phyloP scores from a whole-genome alignment of 768 basidiomycete genomes.

The Rhodotorula sphaerocarpa region DNA sequence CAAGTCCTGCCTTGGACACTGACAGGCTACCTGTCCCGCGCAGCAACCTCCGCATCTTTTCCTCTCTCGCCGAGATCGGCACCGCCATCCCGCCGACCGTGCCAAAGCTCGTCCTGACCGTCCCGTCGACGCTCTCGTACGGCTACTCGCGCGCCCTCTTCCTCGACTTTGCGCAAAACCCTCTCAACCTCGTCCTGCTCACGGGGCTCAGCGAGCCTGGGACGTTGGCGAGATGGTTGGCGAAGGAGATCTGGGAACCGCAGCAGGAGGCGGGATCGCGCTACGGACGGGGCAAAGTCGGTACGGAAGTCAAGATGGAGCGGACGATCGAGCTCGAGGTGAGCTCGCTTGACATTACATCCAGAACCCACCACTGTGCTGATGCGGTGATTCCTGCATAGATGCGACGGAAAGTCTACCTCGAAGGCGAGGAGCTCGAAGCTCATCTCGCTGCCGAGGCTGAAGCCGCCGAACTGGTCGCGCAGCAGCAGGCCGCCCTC shows the following conservation, averaged over 20 bases:
- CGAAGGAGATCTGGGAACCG: slow-evolving; percentile 69
- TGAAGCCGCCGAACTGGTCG: slow-evolving; percentile 68
- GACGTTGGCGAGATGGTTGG: slow-evolving; percentile 67
- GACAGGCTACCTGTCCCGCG: neutral
- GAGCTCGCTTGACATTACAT: slow-evolving; percentile 28
- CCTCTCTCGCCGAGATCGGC: slow-evolving; percentile 67
- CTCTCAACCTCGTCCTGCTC: slow-evolving; percentile 78
- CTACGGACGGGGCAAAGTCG: slow-evolving; percentile 85
- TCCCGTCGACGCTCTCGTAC: slow-evolving; percentile 85
- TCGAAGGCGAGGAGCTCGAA: slow-evolving; percentile 82
- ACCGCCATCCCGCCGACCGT: slow-evolving; percentile 75
- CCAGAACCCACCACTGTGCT: neutral
- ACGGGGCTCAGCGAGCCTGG: slow-evolving; percentile 71
- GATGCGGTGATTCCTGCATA: slow-evolving; percentile 38
- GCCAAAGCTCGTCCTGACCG: slow-evolving; percentile 86
- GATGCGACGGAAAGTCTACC: slow-evolving; percentile 82
- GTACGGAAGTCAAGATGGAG: slow-evolving; percentile 74
- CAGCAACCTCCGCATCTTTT: slow-evolving; percentile 88
- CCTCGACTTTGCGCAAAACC: slow-evolving; percentile 69
- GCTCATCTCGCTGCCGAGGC: slow-evolving; percentile 67
- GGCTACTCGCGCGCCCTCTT: slow-evolving; percentile 83
- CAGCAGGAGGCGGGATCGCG: slow-evolving; percentile 69
- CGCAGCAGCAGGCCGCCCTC: slow-evolving; percentile 72
- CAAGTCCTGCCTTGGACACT: too few relatives aligned
- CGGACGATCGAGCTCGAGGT: slow-evolving; percentile 62